Evolutionary conservation across 2,329 filamentous ascomycete genomes (phyloP), one percentile per base, ranked within the genome.

Genomic region (Coniochaeta prunicola): DNA sequence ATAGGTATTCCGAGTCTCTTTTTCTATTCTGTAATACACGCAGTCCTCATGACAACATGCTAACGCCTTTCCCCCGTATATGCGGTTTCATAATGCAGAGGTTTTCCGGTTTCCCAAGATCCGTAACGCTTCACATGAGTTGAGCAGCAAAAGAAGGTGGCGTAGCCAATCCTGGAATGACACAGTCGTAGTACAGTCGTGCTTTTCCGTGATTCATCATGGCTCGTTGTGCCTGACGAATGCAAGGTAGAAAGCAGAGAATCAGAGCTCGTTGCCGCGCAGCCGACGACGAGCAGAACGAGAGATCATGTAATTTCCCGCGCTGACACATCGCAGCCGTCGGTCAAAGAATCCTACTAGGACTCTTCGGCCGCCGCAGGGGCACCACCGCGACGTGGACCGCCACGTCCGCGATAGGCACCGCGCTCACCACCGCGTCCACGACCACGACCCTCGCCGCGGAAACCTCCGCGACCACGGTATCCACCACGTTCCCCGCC

Each of bases 391-490:
- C 57, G 45, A 15, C 57, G 57, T 5, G 57, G 57, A 15, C 48
- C 57, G 19, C 57, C 45, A 31, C 82, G 76, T 31, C 81, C 80
- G 59, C 83, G 76, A 63, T 74, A 73, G 55, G 80, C 76, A 48
- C 78, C 77, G 61, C 80, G 74, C 40, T 70, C 68, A 36, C 75
- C 77, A 38, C 80, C 65, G 59, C 66, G 61, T 15, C 64, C 64
- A 72, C 54, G 76, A 74, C 74, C 74, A 58, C 77, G 76, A 42
- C 76, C 75, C 57, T 77, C 75, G 40, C 80, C 77, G 58, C 80
- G 77, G 61, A 74, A 73, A 38, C 79, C 79, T 58, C 80, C 79
- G 61, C 82, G 76, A 28, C 81, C 80, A 58, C 83, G 77, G 63
- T 74, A 74, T 54, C 80, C 76, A 48, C 76, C 76, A 61, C 78